A percentile compares a stretch with the other conserved stretches of the same genome.
Evolutionary conservation across 352 stramenopile species (phyloP).

Genomic region (Phytophthora pseudosyringae): DNA sequence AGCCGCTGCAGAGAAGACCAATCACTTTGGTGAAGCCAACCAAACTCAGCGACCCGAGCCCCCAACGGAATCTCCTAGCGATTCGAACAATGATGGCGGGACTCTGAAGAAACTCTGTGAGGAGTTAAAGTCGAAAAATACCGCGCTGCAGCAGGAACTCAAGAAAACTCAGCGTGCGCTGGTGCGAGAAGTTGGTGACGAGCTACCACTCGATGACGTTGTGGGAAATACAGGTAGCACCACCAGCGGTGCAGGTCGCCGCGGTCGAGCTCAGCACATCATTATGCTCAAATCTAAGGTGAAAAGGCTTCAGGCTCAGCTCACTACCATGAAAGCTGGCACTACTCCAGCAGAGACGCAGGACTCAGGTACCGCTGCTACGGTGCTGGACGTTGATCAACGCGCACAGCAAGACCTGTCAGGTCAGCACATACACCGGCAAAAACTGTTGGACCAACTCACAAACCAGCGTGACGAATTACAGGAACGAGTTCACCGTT

Average conservation of each 20-base stretch:
- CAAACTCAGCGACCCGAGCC: constrained; percentile 10
- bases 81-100: constrained; percentile 4
- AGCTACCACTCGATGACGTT: constrained; percentile 59
- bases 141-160: constrained; percentile 60
- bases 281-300: constrained; percentile 86
- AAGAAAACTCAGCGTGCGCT: constrained; percentile 79
- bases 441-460: constrained; percentile 70
- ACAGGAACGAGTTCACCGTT: constrained; percentile 56
- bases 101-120: constrained; percentile 59
- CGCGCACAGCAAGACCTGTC: constrained; percentile 70
- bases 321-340: constrained; percentile 20
- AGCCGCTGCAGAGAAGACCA: constrained; percentile 31
- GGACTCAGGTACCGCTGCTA: background rate
- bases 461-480: constrained; percentile 64
- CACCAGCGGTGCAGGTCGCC: constrained; percentile 36
- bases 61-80: background rate
- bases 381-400: constrained; percentile 56
- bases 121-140: constrained; percentile 65
- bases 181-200: constrained; percentile 68
- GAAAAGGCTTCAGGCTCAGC: constrained; percentile 69
- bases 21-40: background rate
- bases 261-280: constrained; percentile 83
- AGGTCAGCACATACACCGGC: constrained; percentile 59
- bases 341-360: background rate
- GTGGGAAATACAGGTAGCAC: constrained; percentile 36